Evolutionary conservation across 2,329 filamentous ascomycete species (phyloP).

Genomic region (Botryosphaeria dothidea): DNA sequence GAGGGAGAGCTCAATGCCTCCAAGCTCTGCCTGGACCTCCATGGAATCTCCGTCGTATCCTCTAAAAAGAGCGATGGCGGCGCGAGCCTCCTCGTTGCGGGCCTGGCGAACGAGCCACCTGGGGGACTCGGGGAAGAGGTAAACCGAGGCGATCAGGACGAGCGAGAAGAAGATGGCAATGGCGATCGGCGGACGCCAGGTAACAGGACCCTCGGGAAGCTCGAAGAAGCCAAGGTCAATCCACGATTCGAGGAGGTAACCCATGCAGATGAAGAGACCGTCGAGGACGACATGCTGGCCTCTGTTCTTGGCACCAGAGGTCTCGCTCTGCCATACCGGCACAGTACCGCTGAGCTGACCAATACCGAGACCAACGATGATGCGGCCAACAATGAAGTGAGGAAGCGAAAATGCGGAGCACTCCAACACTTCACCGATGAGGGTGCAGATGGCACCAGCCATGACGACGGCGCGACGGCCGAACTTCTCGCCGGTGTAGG

Average conservation of each 20-base stretch:
- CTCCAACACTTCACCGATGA: slow-evolving; percentile 47
- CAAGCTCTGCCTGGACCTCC: slow-evolving; percentile 45
- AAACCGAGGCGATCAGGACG: slow-evolving; percentile 31
- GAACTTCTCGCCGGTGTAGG: slow-evolving; percentile 47
- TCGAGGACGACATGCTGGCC: slow-evolving; percentile 45
- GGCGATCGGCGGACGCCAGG: slow-evolving; percentile 46
- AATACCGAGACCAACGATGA: slow-evolving; percentile 47
- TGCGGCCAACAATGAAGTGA: slow-evolving; percentile 49
- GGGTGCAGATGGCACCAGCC: slow-evolving; percentile 40
- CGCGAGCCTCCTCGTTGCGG: slow-evolving; percentile 54
- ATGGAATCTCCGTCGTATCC: slow-evolving; percentile 40
- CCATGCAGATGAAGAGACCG: slow-evolving; percentile 49
- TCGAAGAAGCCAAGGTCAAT: slow-evolving; percentile 48
- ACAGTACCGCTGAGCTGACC: slow-evolving; percentile 47
- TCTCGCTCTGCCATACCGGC: slow-evolving; percentile 50
- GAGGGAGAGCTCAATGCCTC: slow-evolving; percentile 51
- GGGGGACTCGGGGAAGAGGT: slow-evolving; percentile 42
- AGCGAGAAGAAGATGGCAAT: slow-evolving; percentile 30
- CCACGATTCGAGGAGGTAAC: slow-evolving; percentile 50
- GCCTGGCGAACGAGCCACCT: slow-evolving; percentile 57
- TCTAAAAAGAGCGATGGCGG: slow-evolving; percentile 42
- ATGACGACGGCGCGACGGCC: slow-evolving; percentile 50
- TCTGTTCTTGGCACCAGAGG: slow-evolving; percentile 39
- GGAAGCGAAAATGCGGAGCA: slow-evolving; percentile 47
- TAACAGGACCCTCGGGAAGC: slow-evolving; percentile 39